A percentile compares a stretch with the other conserved stretches of the same genome.
phyloP scores from a whole-genome alignment of 495 filamentous ascomycete genomes.

The Parmelia sp. region DNA sequence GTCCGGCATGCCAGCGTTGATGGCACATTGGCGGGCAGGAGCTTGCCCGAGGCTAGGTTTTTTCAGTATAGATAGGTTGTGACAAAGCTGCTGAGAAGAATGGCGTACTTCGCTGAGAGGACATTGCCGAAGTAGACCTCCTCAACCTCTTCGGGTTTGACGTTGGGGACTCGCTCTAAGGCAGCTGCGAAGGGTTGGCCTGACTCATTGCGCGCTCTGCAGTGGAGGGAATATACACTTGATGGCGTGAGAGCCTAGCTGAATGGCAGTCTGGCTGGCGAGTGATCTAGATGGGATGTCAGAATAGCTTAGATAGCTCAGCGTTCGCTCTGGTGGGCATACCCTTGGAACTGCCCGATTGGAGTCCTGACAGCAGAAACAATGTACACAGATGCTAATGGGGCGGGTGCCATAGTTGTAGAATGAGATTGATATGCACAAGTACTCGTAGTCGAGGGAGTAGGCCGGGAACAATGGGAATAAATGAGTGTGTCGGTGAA shows the following conservation, averaged over 20 bases:
- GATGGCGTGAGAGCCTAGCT: slow-evolving; percentile 87
- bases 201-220: slow-evolving; percentile 6
- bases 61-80: slow-evolving; percentile 2
- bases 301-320: slow-evolving; percentile 19
- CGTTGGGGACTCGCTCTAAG: slow-evolving; percentile 72
- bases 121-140: slow-evolving; percentile 99
- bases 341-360: slow-evolving; percentile 90
- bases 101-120: slow-evolving; percentile 78
- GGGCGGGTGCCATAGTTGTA: slow-evolving; percentile 32
- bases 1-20: slow-evolving; percentile 75
- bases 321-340: slow-evolving; percentile 30
- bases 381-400: slow-evolving; percentile 84
- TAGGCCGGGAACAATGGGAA: not conserved
- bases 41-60: slow-evolving; percentile 80
- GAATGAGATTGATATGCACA: not conserved
- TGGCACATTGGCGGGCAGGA: slow-evolving; percentile 87
- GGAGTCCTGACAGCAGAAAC: slow-evolving; percentile 87
- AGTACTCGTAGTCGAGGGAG: not conserved
- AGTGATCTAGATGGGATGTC: slow-evolving; percentile 55
- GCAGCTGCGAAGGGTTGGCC: slow-evolving; percentile 52
- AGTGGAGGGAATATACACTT: slow-evolving; percentile 54
- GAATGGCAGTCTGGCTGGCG: slow-evolving; percentile 73
- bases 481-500: not conserved
- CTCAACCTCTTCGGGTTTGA: slow-evolving; percentile 80
- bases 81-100: slow-evolving; percentile 5